Evolutionary conservation across 768 basidiomycete genomes (phyloP), one percentile per base, ranked within the genome.

Genomic region (Hortiboletus flavorubellus): DNA sequence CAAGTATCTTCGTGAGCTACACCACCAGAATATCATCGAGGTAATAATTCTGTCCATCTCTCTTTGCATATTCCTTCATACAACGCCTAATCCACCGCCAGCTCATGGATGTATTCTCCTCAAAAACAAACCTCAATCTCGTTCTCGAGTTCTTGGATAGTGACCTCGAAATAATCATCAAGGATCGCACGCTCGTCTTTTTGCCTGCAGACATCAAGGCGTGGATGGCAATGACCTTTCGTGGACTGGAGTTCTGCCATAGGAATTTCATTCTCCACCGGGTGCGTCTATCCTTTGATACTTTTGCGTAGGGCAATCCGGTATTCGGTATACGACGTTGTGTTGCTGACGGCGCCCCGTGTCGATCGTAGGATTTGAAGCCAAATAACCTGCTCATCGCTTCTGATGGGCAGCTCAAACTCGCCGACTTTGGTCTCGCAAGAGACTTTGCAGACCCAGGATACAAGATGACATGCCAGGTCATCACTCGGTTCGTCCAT

Each of bases 341-440:
- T 39, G 46, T 52, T 33, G n/a, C 66, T 68, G 34, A 62, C 45
- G 12, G 50, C n/a, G 33, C 31, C 38, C 23, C 9, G 10, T n/a
- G 15, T 33, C 12, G 29, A 10, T 18, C 31, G 15, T 42, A 98
- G 96, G 97, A 99, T 78, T 73, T 99, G 59, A 99, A 99, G 71
- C 97, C 97, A 8, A 99, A 99, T 76, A 99, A 99, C 73, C 80
- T 99, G 75, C 85, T 99, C 65, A 89, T 99, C 56, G 84, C 93
- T 0, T 82, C 89, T 0, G 83, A 92, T 49, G 97, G 97, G 0
- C 86, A 91, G 49, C 86, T 98, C 60, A 99, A 99, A 74, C 82
- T 99, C 45, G 97, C 97, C 12, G 97, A 99, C 83, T 99, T 99
- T 70, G 97, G 97, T 80, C 82, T 99, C 8, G 97, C 97, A 26